These are phyloP conservation scores for Lachancea nothofagi DNA, from an alignment of 805 yeast genomes.

Conservation along the genomic window DNA sequence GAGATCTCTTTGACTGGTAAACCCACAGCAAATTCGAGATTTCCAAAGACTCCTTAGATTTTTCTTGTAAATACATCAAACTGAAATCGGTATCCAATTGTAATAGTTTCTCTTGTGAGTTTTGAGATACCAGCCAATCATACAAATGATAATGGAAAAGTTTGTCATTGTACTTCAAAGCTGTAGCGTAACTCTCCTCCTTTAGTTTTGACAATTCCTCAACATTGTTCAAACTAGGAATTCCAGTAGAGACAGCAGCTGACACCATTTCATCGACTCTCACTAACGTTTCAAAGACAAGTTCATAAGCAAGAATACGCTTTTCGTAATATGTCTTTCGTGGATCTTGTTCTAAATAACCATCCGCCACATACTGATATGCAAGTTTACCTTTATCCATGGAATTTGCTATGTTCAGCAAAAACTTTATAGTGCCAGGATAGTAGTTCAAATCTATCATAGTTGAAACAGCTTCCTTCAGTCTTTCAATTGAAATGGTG, in stretches of 20 bases:
- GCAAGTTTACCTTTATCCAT: slow-evolving; percentile 59
- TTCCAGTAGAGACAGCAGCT: slow-evolving; percentile 25
- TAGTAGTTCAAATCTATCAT: slow-evolving; percentile 73
- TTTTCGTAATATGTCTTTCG: slow-evolving; percentile 46
- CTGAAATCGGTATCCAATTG: slow-evolving; percentile 79
- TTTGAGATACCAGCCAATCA: slow-evolving; percentile 83
- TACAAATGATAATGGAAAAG: slow-evolving; percentile 88
- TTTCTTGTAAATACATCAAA: slow-evolving; percentile 67
- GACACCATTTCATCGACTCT: slow-evolving; percentile 64
- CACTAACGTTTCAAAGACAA: slow-evolving; percentile 69
- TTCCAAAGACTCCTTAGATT: slow-evolving; percentile 55
- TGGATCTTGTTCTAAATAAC: slow-evolving; percentile 44
- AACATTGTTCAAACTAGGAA: slow-evolving; percentile 25
- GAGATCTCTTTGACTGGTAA: slow-evolving; percentile 76
- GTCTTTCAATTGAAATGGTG: slow-evolving; percentile 67
- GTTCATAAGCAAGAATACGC: slow-evolving; percentile 56
- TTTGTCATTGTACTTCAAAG: slow-evolving; percentile 71
- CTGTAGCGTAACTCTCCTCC: slow-evolving; percentile 66
- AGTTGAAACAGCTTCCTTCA: slow-evolving; percentile 73
- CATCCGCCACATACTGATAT: slow-evolving; percentile 49
- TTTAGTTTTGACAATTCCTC: slow-evolving; percentile 50
- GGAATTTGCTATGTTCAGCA: slow-evolving; percentile 68
- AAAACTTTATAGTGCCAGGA: slow-evolving; percentile 80
- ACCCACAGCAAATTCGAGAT: slow-evolving; percentile 74
- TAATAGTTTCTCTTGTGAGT: slow-evolving; percentile 67